Base-by-base conservation (phyloP, 495 filamentous ascomycete genomes). In the Tuber umbilicatum region DNA sequence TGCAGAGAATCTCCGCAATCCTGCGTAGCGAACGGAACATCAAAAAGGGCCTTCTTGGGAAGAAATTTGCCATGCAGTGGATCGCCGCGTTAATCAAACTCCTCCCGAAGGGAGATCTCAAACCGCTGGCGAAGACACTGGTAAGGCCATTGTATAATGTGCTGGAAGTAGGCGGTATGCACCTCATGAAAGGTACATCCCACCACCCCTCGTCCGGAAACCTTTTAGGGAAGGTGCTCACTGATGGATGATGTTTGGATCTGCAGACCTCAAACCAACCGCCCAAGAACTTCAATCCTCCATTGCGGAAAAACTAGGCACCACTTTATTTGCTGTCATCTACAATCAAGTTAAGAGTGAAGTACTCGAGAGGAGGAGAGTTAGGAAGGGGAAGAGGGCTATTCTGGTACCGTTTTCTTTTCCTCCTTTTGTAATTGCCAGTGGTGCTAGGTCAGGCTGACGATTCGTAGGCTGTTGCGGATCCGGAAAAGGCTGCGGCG, bases 221-320 rank as follows among this genome's bases (percentile, higher is more conserved):
- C 94, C 55, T 2, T n/a, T n/a, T n/a, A n/a, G n/a, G 14, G 31
- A 60, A 27, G 31, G n/a, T 14, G n/a, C 50, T 60, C 10, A 90
- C 94, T 80, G 85, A 88, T 64, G 82, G 82, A 0, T 95, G 93
- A 86, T 89, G 86, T 76, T 86, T 88, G 31, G 85, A 86, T 2
- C 90, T 91, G 90, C 91, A 80, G 82, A 85, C 4, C 85, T 98
- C 27, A 87, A 90, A 64, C 85, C 87, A 31, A 91, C 89, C 71
- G 90, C 90, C 27, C 87, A 89, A 69, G 92, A 93, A 78, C 83
- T 94, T 16, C 87, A 97, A 82, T 89, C 91, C 71, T 81, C 86
- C 37, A 81, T 98, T 74, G 93, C 97, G 85, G 89, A 89, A 85
- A 92, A 92, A 80, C 84, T 97, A 69, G 95, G 94, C n/a, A 92